phyloP scores from a whole-genome alignment of 108 stramenopile genomes.

The Cyclotella baltica region DNA sequence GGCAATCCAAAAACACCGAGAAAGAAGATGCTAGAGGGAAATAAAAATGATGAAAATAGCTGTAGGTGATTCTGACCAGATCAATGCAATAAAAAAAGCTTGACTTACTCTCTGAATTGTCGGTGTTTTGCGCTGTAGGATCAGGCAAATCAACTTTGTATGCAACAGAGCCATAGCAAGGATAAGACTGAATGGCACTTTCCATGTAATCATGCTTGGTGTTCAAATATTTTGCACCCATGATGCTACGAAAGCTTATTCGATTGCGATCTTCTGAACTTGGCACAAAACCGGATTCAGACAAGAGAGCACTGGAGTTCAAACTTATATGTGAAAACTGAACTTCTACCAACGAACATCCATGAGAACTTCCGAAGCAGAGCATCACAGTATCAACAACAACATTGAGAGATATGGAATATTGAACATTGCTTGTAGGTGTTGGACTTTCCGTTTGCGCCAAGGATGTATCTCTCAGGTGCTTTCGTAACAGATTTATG shows the following conservation, averaged over 20 bases:
- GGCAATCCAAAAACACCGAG: conserved; percentile 28
- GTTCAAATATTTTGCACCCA: conserved; percentile 23
- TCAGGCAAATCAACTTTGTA: neutral
- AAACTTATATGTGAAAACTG: conserved; percentile 30
- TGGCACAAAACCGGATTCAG: conserved; percentile 14
- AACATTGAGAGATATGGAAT: conserved; percentile 19
- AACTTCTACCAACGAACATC: conserved; percentile 29
- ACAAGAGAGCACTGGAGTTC: conserved; percentile 28
- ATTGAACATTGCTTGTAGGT: conserved; percentile 1
- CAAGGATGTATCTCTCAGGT: conserved; percentile 23
- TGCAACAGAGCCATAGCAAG: conserved; percentile 13
- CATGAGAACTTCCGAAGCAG: conserved; percentile 37
- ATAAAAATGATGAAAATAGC: no score
- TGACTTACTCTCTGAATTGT: neutral
- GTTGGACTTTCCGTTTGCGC: conserved; percentile 4
- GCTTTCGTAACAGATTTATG: conserved; percentile 19
- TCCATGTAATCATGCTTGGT: conserved; percentile 41
- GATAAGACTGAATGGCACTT: conserved; percentile 7
- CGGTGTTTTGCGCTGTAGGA: no score
- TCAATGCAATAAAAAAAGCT: no score
- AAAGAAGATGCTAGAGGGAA: conserved; percentile 18
- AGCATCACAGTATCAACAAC: conserved; percentile 30
- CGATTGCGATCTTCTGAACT: conserved; percentile 5
- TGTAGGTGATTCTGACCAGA: no score
- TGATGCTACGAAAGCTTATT: conserved; percentile 16